Conservation (phyloP, 345 rosid genomes). For the Garcia nutans region DNA sequence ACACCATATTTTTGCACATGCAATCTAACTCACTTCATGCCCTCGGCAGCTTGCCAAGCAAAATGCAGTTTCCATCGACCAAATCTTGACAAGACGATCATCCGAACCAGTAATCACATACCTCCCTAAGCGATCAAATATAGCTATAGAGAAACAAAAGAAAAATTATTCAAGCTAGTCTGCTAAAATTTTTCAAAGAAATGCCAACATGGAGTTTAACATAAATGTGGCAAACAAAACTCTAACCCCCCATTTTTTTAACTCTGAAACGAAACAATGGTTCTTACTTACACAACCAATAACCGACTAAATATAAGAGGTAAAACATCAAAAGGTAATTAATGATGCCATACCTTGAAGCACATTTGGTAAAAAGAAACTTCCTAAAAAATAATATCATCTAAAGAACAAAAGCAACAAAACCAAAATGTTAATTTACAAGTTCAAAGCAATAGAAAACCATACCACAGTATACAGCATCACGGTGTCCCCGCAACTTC, state of each 20-base stretch:
- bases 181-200: neutral
- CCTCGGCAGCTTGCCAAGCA: constrained; percentile 99
- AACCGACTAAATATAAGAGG: neutral
- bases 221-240: neutral
- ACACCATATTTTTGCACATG: constrained; percentile 1
- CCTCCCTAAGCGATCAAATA: constrained; percentile 91
- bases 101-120: constrained; percentile 97
- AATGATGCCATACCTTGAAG: neutral
- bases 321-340: neutral
- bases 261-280: neutral
- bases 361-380: neutral
- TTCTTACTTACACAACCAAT: neutral
- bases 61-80: constrained; percentile 99
- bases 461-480: constrained; percentile 98
- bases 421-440: neutral
- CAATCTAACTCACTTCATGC: constrained; percentile 75
- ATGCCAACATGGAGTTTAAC: neutral
- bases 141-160: constrained; percentile 58
- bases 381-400: neutral
- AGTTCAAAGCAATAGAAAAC: neutral
- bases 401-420: neutral
- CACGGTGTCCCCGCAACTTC: constrained; percentile 88
- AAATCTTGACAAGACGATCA: constrained; percentile 96
- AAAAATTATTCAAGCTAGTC: neutral
- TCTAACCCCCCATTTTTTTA: neutral